Evolutionary conservation across 805 yeast genomes (phyloP).

Genomic region (Saccharomycopsis sp.): DNA sequence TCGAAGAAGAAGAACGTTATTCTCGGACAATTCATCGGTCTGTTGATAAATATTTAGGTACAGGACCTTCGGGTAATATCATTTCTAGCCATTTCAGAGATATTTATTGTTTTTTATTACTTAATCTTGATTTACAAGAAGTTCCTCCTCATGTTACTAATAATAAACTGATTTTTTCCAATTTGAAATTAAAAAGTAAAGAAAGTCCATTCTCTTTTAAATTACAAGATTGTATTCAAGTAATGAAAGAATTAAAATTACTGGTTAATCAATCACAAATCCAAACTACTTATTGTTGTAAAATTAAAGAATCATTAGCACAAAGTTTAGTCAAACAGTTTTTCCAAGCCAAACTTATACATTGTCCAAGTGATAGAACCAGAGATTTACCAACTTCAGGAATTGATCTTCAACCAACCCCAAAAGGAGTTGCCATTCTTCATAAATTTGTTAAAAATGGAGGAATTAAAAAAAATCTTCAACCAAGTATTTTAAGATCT

Average conservation of each 20-base stretch:
- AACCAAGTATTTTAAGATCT: conserved; percentile 42
- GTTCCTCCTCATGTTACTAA: neutral
- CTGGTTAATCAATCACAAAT: conserved; percentile 39
- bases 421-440: conserved; percentile 75
- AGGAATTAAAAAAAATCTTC: conserved; percentile 34
- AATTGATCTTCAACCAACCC: conserved; percentile 66
- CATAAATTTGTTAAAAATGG: conserved; percentile 46
- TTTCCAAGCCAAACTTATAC: conserved; percentile 54
- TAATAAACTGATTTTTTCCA: neutral
- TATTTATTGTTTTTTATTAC: conserved; percentile 10
- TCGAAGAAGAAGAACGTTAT: no score
- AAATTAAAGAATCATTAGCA: conserved; percentile 42
- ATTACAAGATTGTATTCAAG: conserved; percentile 37
- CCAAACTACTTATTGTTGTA: conserved; percentile 43
- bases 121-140: conserved; percentile 11
- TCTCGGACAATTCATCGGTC: conserved; percentile 1
- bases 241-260: conserved; percentile 40
- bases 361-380: conserved; percentile 69
- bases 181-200: conserved; percentile 20
- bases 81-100: conserved; percentile 4
- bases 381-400: conserved; percentile 33
- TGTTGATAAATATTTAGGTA: neutral
- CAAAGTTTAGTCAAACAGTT: conserved; percentile 36
- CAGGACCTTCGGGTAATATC: conserved; percentile 2
- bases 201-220: conserved; percentile 45